A percentile compares a stretch with the other conserved stretches of the same genome.
Evolutionary conservation across 1,284 basidiomycete species (phyloP).

Genomic region (Leccinum pachyderme): DNA sequence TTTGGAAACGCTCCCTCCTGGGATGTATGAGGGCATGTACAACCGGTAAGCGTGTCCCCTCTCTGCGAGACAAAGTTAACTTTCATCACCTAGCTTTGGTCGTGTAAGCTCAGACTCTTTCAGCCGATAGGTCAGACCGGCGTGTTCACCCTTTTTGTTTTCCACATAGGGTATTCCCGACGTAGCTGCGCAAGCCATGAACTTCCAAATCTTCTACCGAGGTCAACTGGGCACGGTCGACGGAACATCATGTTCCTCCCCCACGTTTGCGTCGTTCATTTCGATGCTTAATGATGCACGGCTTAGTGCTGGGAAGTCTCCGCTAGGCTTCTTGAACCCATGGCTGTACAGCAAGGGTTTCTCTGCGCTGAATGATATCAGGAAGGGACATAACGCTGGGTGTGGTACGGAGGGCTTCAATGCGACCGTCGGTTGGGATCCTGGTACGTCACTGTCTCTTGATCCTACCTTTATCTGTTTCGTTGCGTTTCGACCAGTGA

Average conservation of each 20-base stretch:
- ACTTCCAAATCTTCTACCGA: constrained; percentile 15
- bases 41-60: constrained; percentile 42
- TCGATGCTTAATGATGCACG: constrained; percentile 63
- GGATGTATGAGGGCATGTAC: constrained; percentile 56
- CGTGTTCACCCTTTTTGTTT: constrained; percentile 15
- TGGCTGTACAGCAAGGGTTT: constrained; percentile 46
- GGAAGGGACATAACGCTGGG: constrained; percentile 52
- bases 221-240: constrained; percentile 16
- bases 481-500: neutral
- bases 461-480: neutral
- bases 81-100: constrained; percentile 25
- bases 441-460: constrained; percentile 23
- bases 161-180: constrained; percentile 51
- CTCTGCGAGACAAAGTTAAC: constrained; percentile 1
- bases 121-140: constrained; percentile 31
- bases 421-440: constrained; percentile 48
- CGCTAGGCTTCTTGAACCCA: constrained; percentile 63
- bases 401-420: constrained; percentile 55
- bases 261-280: constrained; percentile 37
- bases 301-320: constrained; percentile 38
- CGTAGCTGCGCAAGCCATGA: constrained; percentile 50
- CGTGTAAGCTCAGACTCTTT: constrained; percentile 29
- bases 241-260: constrained; percentile 50
- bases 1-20: constrained; percentile 44
- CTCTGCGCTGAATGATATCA: constrained; percentile 49